Base-by-base conservation (phyloP, 345 rosid genomes). In the Melaleuca quinquenervia region DNA sequence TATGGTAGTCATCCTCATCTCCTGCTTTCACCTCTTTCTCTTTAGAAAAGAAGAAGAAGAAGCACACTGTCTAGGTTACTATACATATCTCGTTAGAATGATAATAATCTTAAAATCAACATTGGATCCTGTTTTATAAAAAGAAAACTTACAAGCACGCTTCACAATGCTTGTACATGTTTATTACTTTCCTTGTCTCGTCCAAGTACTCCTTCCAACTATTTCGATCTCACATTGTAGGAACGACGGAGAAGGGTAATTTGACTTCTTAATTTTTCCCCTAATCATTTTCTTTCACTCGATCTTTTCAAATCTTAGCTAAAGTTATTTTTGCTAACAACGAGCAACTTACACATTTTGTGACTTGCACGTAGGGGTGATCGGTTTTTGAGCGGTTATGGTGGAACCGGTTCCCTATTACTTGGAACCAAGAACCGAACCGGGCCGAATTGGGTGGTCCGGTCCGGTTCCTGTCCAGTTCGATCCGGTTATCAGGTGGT, bases 1-100 rank as follows among this genome's bases (percentile, higher is more conserved):
- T 18, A 18, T 8, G 0, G 0, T 1, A 9, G 26, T 41, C 14
- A 0, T 13, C 0, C 44, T 1, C 41, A 2, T 41, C 41, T 41
- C 41, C 4, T 41, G 41, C 22, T 70, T 13, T 70, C 7, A 20
- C 0, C 7, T 18, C 8, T 54, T 54, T 5, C n/a, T 55, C 60
- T 22, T 22, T 54, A 22, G n/a, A 4, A 18, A 54, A 22, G 41
- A 41, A 41, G 41, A 41, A 41, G 41, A 22, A 54, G 20, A 54
- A 3, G 27, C 2, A 5, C 16, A 7, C 18, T 16, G 6, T 52
- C 53, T 7, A 16, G 53, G 20, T 29, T 29, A 0, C 9, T 5
- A 29, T 29, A 29, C 27, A 14, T 7, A 62, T 62, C 21, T 29
- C 29, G 16, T 60, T 20, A 7, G 0, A n/a, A n/a, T 60, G 9